A percentile compares a stretch with the other conserved stretches of the same genome.
These are phyloP conservation scores for Suhomyces tanzawaensis DNA, from an alignment of 805 yeast species.

Conservation along the genomic window DNA sequence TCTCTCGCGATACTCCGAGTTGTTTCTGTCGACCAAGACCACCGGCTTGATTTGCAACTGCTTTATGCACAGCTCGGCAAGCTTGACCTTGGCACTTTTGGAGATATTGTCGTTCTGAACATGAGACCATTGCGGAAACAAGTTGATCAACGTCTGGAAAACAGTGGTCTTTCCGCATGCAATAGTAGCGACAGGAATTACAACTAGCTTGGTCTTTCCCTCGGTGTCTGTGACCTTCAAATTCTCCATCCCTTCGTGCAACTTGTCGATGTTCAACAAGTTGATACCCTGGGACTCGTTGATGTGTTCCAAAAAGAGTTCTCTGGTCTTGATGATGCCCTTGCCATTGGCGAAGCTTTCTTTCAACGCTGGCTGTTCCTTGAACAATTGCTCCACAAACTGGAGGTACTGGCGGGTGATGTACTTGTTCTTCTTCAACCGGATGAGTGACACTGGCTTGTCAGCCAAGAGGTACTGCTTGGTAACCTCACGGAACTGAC, in stretches of 20 bases:
- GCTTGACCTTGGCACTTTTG: slow-evolving; percentile 44
- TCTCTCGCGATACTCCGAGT: slow-evolving; percentile 72
- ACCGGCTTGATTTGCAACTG: slow-evolving; percentile 36
- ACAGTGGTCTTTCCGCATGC: slow-evolving; percentile 96
- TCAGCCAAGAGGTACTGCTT: slow-evolving; percentile 44
- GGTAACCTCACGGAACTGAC: slow-evolving; percentile 89
- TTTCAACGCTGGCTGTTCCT: slow-evolving; percentile 44
- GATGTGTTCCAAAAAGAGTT: slow-evolving; percentile 52
- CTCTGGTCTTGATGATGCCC: slow-evolving; percentile 74
- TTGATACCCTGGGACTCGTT: slow-evolving; percentile 53
- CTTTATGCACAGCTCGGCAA: slow-evolving; percentile 47
- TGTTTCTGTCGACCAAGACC: slow-evolving; percentile 80
- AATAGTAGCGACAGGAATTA: slow-evolving; percentile 83
- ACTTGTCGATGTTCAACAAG: slow-evolving; percentile 49
- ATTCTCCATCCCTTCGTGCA: slow-evolving; percentile 23
- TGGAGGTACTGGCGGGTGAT: slow-evolving; percentile 67
- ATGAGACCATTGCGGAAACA: slow-evolving; percentile 61
- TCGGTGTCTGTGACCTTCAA: slow-evolving; percentile 13
- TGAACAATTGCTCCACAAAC: slow-evolving; percentile 59
- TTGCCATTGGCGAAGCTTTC: slow-evolving; percentile 51
- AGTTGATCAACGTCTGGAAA: slow-evolving; percentile 51
- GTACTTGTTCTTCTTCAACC: slow-evolving; percentile 44
- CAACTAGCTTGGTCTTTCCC: slow-evolving; percentile 48
- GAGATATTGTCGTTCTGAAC: slow-evolving; percentile 77
- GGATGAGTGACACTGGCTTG: slow-evolving; percentile 12